These are phyloP conservation scores for Phytophthora ohioensis DNA, from an alignment of 352 stramenopile genomes.

Conservation along the genomic window DNA sequence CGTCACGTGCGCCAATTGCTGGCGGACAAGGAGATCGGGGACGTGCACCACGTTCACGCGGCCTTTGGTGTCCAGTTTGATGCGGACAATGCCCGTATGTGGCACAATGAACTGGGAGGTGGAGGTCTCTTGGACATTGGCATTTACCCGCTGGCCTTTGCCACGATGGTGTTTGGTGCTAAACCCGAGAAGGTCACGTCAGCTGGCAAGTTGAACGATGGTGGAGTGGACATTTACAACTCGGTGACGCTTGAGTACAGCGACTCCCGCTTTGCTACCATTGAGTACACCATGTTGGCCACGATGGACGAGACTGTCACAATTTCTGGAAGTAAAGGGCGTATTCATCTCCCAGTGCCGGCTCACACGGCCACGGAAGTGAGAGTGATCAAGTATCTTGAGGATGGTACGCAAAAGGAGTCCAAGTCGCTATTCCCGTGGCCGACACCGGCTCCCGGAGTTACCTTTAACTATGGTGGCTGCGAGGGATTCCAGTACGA, in stretches of 20 bases:
- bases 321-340: constrained; percentile 78
- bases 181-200: constrained; percentile 54
- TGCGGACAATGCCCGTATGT: constrained; percentile 61
- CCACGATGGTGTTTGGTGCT: constrained; percentile 67
- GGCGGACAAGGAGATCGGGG: constrained; percentile 59
- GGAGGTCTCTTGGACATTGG: constrained; percentile 79
- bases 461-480: constrained; percentile 23
- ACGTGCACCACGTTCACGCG: constrained; percentile 73
- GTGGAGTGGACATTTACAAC: constrained; percentile 68
- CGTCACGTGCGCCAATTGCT: constrained; percentile 72
- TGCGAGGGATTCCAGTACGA: constrained; percentile 83
- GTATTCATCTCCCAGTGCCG: constrained; percentile 68
- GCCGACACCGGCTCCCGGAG: constrained; percentile 29
- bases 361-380: constrained; percentile 71
- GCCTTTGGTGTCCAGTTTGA: constrained; percentile 76
- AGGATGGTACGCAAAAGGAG: constrained; percentile 39
- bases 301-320: constrained; percentile 73
- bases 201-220: constrained; percentile 33
- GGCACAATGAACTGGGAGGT: constrained; percentile 75
- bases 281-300: constrained; percentile 75
- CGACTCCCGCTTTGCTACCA: constrained; percentile 59
- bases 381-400: constrained; percentile 45
- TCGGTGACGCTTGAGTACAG: constrained; percentile 71
- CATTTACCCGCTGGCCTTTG: constrained; percentile 80
- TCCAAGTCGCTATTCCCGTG: constrained; percentile 56